Base-by-base conservation (phyloP, 768 basidiomycete species). In the Pleurotus platypus region DNA sequence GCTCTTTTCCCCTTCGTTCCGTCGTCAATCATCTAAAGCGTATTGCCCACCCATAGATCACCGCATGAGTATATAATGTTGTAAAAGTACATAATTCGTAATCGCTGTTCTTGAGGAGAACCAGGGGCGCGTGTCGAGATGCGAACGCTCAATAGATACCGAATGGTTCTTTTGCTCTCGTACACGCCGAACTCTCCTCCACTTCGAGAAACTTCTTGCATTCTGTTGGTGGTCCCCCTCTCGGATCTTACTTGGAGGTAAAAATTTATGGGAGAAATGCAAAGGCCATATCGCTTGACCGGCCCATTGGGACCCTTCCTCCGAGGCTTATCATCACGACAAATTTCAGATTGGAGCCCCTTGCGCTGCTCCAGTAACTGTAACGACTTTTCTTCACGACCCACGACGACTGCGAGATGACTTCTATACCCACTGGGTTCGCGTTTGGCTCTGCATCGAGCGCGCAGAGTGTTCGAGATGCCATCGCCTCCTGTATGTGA, bases 401-500 rank as follows among this genome's bases (percentile, higher is more conserved):
- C 37, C 26, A 35, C 55, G 45, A 57, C 20, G 48, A 55, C 58
- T 30, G 42, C 58, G 30, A 35, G 60, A 81, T 84, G 84, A 70
- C 79, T 37, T 82, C 81, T 42, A 71, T 82, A 46, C 75, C 79
- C 30, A 66, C 69, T 30, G 70, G 68, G 37, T 79, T 80, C 60
- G 62, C 67, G 53, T 71, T 79, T 24, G 79, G 76, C 39, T 82
- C 82, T 35, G 72, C 72, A 20, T 74, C 81, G 13, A 82, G 80
- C 60, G 70, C 71, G 9, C 70, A 74, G 26, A 82, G 77, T 60
- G 76, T 82, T 16, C 66, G 76, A 55, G 81, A 85, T 69, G 86
- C 76, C 2, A 79, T 88, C 15, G 76, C 79, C 16, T 86, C 86
- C 13, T 87, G 86, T 84, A 61, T 66, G 80, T 69, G 4, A 26